phyloP scores from a whole-genome alignment of 2,329 filamentous ascomycete species.

The Cercospora beticola region DNA sequence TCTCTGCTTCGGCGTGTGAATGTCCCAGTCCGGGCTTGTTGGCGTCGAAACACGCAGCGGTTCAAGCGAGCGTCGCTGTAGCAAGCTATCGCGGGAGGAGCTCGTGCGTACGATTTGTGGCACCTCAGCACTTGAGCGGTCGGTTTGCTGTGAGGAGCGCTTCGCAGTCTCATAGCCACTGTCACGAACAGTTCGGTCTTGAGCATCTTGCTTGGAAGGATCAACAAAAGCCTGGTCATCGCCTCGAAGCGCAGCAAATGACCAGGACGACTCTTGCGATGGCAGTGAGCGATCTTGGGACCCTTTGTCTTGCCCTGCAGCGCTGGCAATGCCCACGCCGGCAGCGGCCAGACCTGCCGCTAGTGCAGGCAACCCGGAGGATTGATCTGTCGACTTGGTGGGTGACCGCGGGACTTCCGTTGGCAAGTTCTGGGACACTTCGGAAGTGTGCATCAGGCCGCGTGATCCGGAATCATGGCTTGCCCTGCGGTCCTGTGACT shows the following conservation, averaged over 20 bases:
- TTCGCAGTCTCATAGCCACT: constrained; percentile 44
- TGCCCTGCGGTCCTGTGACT: constrained; percentile 6
- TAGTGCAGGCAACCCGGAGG: constrained; percentile 7
- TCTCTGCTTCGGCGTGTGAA: constrained; percentile 27
- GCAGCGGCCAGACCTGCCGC: constrained; percentile 8
- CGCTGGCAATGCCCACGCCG: neutral
- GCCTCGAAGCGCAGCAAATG: constrained; percentile 20
- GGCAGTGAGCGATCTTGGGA: neutral
- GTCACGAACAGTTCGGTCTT: constrained; percentile 40
- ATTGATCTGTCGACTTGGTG: neutral
- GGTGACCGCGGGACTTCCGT: constrained; percentile 14
- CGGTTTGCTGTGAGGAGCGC: constrained; percentile 26
- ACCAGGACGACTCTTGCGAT: constrained; percentile 24
- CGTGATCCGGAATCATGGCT: constrained; percentile 6
- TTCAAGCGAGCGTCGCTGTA: constrained; percentile 33
- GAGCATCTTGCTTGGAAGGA: neutral
- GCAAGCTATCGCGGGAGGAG: constrained; percentile 33
- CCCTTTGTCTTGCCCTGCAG: neutral
- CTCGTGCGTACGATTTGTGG: constrained; percentile 25
- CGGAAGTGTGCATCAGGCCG: constrained; percentile 30
- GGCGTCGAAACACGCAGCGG: constrained; percentile 33
- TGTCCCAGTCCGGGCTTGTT: constrained; percentile 20
- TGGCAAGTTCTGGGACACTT: constrained; percentile 32
- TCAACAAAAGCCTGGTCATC: neutral
- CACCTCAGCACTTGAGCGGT: constrained; percentile 18